These are phyloP conservation scores for Boletus pseudo-olivaceus DNA, from an alignment of 768 basidiomycete genomes.

Conservation along the genomic window DNA sequence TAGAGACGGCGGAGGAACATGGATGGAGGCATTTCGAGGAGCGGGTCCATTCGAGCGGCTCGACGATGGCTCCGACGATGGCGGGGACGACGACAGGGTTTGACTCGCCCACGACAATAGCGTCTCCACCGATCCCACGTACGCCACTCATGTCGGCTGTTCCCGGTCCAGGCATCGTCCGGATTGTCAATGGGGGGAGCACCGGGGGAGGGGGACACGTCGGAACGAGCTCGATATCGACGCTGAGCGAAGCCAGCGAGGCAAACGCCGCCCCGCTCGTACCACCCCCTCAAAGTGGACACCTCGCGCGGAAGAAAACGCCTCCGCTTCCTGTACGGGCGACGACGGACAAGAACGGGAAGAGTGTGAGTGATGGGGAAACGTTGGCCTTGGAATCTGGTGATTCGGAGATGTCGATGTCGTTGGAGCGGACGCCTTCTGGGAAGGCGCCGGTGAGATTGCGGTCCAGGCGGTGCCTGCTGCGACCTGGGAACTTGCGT, in stretches of 20 bases:
- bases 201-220: slow-evolving; percentile 13
- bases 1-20: slow-evolving; percentile 19
- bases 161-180: slow-evolving; percentile 11
- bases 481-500: slow-evolving; percentile 47
- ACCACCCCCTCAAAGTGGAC: slow-evolving; percentile 27
- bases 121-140: slow-evolving; percentile 37
- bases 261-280: slow-evolving; percentile 16
- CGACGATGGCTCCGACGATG: neutral
- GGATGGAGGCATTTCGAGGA: slow-evolving; percentile 34
- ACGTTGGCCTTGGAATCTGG: slow-evolving; percentile 25
- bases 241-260: slow-evolving; percentile 26
- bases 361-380: neutral
- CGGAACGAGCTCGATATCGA: slow-evolving; percentile 30
- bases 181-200: slow-evolving; percentile 31
- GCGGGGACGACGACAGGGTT: slow-evolving; percentile 10
- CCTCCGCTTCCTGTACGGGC: slow-evolving; percentile 24
- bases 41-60: neutral
- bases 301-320: slow-evolving; percentile 37
- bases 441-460: slow-evolving; percentile 39
- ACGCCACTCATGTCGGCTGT: slow-evolving; percentile 34
- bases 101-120: slow-evolving; percentile 40
- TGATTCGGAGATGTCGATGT: slow-evolving; percentile 39
- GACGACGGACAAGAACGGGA: neutral
- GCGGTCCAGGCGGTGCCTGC: slow-evolving; percentile 50
- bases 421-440: slow-evolving; percentile 29